A percentile compares a stretch with the other conserved stretches of the same genome.
These are phyloP conservation scores for Diutina pseudorugosa DNA, from an alignment of 1,139 yeast genomes.

Conservation along the genomic window DNA sequence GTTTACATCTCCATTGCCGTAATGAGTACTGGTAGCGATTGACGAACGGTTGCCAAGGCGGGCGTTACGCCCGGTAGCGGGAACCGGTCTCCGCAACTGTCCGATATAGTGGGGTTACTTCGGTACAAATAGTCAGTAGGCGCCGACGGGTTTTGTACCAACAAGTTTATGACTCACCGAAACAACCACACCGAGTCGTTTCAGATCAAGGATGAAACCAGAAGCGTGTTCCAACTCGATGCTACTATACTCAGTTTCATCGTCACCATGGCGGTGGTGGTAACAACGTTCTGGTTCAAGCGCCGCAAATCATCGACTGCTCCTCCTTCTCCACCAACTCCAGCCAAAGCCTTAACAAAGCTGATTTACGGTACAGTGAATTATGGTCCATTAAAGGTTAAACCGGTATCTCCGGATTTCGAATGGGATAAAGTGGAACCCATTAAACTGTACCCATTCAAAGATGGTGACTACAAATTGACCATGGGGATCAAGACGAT, in stretches of 20 bases:
- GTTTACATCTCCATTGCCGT: too few relatives aligned
- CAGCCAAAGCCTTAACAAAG: not conserved
- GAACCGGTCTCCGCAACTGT: not conserved
- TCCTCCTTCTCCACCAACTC: not conserved
- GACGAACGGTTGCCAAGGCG: not conserved
- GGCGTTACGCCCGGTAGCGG: not conserved
- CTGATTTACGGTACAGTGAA: not conserved
- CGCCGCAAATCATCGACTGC: not conserved
- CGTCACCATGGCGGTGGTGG: not conserved
- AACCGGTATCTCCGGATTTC: constrained; percentile 22
- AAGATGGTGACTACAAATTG: constrained; percentile 47
- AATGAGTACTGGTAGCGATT: too few relatives aligned
- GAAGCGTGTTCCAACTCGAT: too few relatives aligned
- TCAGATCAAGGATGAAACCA: not conserved
- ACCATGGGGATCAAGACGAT: constrained; percentile 56
- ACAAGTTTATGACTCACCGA: not conserved
- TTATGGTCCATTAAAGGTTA: not conserved
- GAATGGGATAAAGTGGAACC: constrained; percentile 36
- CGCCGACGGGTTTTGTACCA: not conserved
- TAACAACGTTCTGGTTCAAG: not conserved
- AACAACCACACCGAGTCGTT: not conserved
- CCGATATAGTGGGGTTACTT: not conserved
- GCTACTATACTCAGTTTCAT: not conserved
- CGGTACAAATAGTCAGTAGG: not conserved
- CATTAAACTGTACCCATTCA: constrained; percentile 36